phyloP scores from a whole-genome alignment of 2,329 filamentous ascomycete species.

The Emmonsiellopsis sp. region DNA sequence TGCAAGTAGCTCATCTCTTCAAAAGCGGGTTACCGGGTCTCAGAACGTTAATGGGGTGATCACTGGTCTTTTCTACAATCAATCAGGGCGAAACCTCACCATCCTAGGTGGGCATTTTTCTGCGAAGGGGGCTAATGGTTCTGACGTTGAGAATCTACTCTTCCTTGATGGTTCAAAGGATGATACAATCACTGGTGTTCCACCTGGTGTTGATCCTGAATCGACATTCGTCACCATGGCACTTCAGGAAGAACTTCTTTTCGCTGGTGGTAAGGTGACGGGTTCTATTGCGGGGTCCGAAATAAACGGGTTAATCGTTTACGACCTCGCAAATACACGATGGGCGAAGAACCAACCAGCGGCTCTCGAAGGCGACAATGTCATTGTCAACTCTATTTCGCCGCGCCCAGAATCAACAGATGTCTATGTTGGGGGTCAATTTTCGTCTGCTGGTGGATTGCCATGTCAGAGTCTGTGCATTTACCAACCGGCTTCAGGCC shows the following conservation, averaged over 20 bases:
- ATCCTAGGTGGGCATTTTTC: conserved; percentile 82
- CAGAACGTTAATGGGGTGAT: conserved; percentile 25
- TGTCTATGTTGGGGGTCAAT: conserved; percentile 79
- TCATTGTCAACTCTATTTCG: conserved; percentile 67
- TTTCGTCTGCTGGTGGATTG: conserved; percentile 72
- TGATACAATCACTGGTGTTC: conserved; percentile 56
- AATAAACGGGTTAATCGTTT: conserved; percentile 68
- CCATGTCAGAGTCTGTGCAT: conserved; percentile 74
- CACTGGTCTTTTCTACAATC: conserved; percentile 15
- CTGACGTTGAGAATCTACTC: conserved; percentile 66
- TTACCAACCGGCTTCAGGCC: conserved; percentile 58
- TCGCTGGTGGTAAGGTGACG: conserved; percentile 69
- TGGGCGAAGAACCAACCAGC: conserved; percentile 64
- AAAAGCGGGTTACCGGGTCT: conserved; percentile 20
- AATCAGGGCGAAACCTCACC: conserved; percentile 56
- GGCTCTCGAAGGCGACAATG: conserved; percentile 58
- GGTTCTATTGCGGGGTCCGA: conserved; percentile 55
- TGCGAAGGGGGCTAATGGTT: conserved; percentile 57
- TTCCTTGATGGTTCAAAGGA: conserved; percentile 69
- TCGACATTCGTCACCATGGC: conserved; percentile 69
- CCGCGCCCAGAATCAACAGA: conserved; percentile 60
- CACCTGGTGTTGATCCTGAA: conserved; percentile 52
- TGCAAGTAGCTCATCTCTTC: conserved; percentile 14
- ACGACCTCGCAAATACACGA: conserved; percentile 58
- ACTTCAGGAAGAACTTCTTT: conserved; percentile 58